Base-by-base conservation (phyloP, 2,329 filamentous ascomycete species). In the Calonectria pseudoreteaudii region DNA sequence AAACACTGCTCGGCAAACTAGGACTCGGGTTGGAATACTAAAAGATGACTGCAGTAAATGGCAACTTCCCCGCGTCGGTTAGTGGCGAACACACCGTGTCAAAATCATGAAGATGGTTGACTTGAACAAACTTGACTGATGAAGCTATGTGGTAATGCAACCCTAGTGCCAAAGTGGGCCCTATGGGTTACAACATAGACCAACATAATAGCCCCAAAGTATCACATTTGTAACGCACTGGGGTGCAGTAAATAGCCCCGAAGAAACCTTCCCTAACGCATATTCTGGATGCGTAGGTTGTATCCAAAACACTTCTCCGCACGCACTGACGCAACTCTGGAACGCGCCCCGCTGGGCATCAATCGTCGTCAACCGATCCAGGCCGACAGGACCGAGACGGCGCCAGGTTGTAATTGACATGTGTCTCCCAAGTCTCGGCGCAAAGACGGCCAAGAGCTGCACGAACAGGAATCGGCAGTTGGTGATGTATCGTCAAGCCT, bases 21-120 rank as follows among this genome's bases (percentile, higher is more conserved):
- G 30, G 41, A 10, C 13, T 31, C 38, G 26, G 18, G 26, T 65
- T 65, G 60, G 60, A 65, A 49, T 47, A 44, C 60, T 65, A 65
- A 65, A 65, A 44, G 60, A 65, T 65, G 60, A 65, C 60, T 65
- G 60, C 60, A 65, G 60, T 4, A 9, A 49, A 65, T 49, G 60
- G 41, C 34, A 65, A 65, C 60, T 49, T 65, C 60, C 60, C 60
- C 60, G 60, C 60, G 38, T 44, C 41, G 60, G 41, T 31, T 65
- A 65, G 38, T n/a, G 60, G 30, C 41, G 60, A 38, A n/a, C 18
- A 44, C 11, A 14, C 38, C 5, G 36, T 65, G 26, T 16, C 60
- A 49, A 28, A 47, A 34, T 65, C 26, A 28, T 49, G 26, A 31
- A 44, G 4, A 34, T 34, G 60, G 28, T 26, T 28, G 38, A 44